Percentiles rank a stretch among this genome's conserved stretches.
These are phyloP conservation scores for Apostasia ramifera DNA, from an alignment of 106 monocot species.

Conservation along the genomic window DNA sequence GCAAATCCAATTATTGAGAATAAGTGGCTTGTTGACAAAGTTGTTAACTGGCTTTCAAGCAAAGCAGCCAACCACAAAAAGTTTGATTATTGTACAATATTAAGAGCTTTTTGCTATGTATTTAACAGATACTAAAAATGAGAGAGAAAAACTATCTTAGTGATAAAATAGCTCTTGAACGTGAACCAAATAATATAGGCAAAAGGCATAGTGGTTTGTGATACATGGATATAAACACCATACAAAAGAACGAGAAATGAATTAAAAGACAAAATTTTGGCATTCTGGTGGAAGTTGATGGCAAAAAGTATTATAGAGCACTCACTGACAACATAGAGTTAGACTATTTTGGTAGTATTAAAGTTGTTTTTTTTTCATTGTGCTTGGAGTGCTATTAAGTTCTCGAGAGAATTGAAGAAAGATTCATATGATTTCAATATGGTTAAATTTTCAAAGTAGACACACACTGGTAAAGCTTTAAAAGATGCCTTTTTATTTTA, in stretches of 20 bases:
- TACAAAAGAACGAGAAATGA: background rate
- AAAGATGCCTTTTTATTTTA: background rate
- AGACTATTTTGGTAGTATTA: background rate
- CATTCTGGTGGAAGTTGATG: background rate
- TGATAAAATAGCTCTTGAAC: background rate
- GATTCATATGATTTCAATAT: background rate
- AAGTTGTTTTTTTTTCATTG: background rate
- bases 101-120: too few relatives aligned
- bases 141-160: too few relatives aligned
- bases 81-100: too few relatives aligned
- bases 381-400: conserved; percentile 1
- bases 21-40: too few relatives aligned
- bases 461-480: background rate
- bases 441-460: background rate
- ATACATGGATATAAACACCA: background rate
- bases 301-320: background rate
- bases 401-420: background rate
- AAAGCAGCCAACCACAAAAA: too few relatives aligned
- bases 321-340: background rate
- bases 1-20: too few relatives aligned
- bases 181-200: too few relatives aligned
- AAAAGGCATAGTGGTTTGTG: too few relatives aligned
- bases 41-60: too few relatives aligned
- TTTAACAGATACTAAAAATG: too few relatives aligned
- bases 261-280: background rate